These are phyloP conservation scores for Thinopyrum obtusiflorum DNA, from an alignment of 202 grass and related monocot genomes.

Conservation along the genomic window DNA sequence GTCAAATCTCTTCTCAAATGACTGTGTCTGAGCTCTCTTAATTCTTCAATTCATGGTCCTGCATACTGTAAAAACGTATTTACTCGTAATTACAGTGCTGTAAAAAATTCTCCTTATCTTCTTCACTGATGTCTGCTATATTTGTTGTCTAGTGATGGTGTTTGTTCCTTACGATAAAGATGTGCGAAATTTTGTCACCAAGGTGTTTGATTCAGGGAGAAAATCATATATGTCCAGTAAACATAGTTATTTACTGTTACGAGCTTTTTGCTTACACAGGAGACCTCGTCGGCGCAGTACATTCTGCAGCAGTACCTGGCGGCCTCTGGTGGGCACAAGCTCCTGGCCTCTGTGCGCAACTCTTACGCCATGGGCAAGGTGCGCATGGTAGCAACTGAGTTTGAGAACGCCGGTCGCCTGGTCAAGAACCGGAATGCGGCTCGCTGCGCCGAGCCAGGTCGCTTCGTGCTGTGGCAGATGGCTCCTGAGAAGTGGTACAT, in stretches of 20 bases:
- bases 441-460: constrained; percentile 41
- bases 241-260: constrained; percentile 13
- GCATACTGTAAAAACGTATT: constrained; percentile 26
- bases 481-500: constrained; percentile 70
- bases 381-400: constrained; percentile 55
- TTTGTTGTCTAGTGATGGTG: not conserved
- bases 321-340: constrained; percentile 63
- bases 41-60: constrained; percentile 20
- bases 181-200: not conserved
- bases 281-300: constrained; percentile 73
- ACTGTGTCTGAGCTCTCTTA: not conserved
- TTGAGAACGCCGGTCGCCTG: constrained; percentile 50
- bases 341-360: constrained; percentile 52
- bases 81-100: not conserved
- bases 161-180: constrained; percentile 22
- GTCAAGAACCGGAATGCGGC: constrained; percentile 52
- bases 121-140: not conserved
- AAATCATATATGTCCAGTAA: constrained; percentile 7
- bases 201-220: not conserved
- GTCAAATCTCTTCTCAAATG: not conserved
- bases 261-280: constrained; percentile 26
- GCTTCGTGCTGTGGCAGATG: constrained; percentile 84
- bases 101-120: not conserved
- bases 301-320: constrained; percentile 84
- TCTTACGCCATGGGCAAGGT: constrained; percentile 72